phyloP scores from a whole-genome alignment of 345 rosid species.

The Bruguiera parviflora region DNA sequence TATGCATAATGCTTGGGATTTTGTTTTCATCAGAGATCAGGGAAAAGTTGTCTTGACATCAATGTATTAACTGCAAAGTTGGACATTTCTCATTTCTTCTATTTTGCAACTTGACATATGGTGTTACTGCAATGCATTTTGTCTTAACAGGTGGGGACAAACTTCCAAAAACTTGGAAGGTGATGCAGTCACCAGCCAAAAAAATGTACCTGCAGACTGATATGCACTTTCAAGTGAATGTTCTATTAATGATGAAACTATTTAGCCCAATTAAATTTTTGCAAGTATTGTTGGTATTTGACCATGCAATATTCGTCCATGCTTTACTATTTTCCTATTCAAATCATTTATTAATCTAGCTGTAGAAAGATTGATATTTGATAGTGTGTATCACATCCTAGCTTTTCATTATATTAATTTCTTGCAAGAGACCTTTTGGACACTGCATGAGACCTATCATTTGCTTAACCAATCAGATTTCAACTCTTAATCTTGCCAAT shows the following conservation, averaged over 20 bases:
- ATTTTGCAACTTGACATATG: neutral
- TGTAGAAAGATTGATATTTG: too few species aligned
- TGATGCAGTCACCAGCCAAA: neutral
- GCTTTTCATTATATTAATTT: neutral
- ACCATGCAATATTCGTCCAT: neutral
- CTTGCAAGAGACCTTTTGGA: neutral
- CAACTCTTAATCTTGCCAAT: too few species aligned
- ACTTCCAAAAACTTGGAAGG: neutral
- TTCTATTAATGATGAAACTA: neutral
- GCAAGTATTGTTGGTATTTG: constrained; percentile 1
- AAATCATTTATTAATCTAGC: too few species aligned
- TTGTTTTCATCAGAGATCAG: neutral
- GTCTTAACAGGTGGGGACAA: neutral
- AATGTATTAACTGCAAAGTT: constrained; percentile 2
- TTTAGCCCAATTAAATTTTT: neutral
- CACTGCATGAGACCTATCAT: too few species aligned
- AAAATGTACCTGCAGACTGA: neutral
- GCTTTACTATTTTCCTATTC: too few species aligned
- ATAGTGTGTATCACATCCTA: neutral
- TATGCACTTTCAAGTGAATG: neutral
- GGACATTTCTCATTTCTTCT: neutral
- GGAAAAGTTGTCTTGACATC: neutral
- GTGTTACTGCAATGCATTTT: neutral
- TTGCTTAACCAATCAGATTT: too few species aligned
- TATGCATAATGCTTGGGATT: neutral